Conservation (phyloP, 345 rosid species). For the Firmiana major region DNA sequence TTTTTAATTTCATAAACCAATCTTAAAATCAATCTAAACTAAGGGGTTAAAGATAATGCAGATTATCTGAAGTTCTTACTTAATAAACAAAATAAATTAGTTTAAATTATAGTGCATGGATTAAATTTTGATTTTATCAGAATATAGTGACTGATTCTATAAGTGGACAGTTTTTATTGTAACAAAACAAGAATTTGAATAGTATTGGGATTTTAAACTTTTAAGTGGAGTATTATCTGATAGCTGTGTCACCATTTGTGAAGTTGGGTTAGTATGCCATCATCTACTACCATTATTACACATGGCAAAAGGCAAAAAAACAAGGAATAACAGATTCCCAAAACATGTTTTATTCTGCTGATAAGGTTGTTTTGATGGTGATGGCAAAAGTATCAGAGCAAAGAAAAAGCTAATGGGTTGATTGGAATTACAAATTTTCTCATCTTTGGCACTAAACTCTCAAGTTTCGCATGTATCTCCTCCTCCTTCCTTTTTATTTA, state of each 20-base stretch:
- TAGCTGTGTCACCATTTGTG: background rate
- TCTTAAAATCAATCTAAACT: too few species aligned
- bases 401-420: background rate
- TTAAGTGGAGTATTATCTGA: background rate
- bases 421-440: background rate
- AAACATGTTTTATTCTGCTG: background rate
- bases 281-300: background rate
- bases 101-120: too few species aligned
- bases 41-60: too few species aligned
- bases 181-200: background rate
- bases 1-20: too few species aligned
- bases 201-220: background rate
- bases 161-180: too few species aligned
- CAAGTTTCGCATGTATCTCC: background rate
- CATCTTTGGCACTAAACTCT: background rate
- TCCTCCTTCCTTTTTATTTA: too few species aligned
- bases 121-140: too few species aligned
- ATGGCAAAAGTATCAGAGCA: background rate
- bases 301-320: background rate
- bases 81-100: too few species aligned
- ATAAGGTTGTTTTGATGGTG: background rate
- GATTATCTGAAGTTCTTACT: too few species aligned
- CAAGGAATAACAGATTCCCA: background rate
- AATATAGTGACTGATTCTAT: too few species aligned
- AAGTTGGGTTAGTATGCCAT: conserved; percentile 10